Conservation (phyloP, 2,329 filamentous ascomycete genomes). For the Microsporum audouinii region DNA sequence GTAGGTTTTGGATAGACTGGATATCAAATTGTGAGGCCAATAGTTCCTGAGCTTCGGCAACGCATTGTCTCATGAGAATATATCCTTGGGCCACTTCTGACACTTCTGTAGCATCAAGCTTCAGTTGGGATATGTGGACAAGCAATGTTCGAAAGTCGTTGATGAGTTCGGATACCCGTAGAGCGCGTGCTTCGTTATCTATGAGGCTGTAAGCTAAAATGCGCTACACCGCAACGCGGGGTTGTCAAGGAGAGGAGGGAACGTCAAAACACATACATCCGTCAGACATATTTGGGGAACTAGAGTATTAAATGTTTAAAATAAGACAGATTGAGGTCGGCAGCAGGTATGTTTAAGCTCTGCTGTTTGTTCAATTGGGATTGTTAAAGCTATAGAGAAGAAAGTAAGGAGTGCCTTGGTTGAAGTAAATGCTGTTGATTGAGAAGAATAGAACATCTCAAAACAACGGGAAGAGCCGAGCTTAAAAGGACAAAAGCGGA, state of each 20-base stretch:
- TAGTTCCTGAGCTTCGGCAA: constrained; percentile 44
- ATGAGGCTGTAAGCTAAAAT: constrained; percentile 8
- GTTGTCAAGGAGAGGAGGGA: neutral
- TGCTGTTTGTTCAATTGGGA: neutral
- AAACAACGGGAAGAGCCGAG: constrained; percentile 6
- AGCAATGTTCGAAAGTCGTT: constrained; percentile 53
- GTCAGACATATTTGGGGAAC: constrained; percentile 40
- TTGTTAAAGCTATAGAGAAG: neutral
- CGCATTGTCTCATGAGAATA: constrained; percentile 45
- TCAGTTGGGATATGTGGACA: constrained; percentile 46
- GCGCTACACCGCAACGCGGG: neutral
- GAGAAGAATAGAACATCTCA: constrained; percentile 3
- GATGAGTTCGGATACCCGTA: constrained; percentile 53
- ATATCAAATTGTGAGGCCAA: constrained; percentile 43
- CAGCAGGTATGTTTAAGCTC: neutral
- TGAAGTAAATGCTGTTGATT: neutral
- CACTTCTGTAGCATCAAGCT: constrained; percentile 40
- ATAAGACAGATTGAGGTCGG: constrained; percentile 5
- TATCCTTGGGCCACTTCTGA: constrained; percentile 51
- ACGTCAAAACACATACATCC: constrained; percentile 37
- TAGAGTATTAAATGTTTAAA: neutral
- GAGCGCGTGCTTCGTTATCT: constrained; percentile 54
- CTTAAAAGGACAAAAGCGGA: constrained; percentile 1
- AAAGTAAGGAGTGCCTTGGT: neutral
- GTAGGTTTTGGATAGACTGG: constrained; percentile 30